Evolutionary conservation across 2,329 filamentous ascomycete genomes (phyloP), one percentile per base, ranked within the genome.

Genomic region (Monilinia fructigena): DNA sequence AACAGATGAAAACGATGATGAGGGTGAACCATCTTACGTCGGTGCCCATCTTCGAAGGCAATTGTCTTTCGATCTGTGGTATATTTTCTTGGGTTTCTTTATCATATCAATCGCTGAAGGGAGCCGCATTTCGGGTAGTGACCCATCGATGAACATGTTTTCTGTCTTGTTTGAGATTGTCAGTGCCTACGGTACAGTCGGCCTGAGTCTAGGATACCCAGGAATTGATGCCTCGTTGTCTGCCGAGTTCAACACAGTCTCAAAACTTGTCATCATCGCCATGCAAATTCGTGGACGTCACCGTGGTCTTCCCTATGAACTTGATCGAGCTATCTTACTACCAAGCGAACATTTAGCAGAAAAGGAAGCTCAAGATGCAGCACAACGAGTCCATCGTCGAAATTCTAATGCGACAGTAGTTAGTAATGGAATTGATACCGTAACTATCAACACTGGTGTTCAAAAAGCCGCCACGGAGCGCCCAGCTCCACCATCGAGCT

Each of bases 51-150:
- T 99, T 76, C 90, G 95, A 48, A 88, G 91, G 56, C 95, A 99
- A 78, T 85, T 99, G 47, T 96, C 93, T 64, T 99, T 99, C 80
- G 95, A 99, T 79, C 78, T 99, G 78, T 99, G 95, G 95, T 99
- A 93, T 74, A 90, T 99, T 67, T 97, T 96, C 75, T 77, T 98
- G 28, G 95, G 95, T 0, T 87, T 96, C 72, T 99, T 99, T 79
- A 86, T 98, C 76, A 90, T 99, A 74, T 85, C 90, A 68, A 97
- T 99, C 73, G 88, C 91, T 40, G 96, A 99, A 79, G 94, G 93
- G 4, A 66, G 74, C 10, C 86, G 88, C 20, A 81, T 99, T 16
- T 82, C 90, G 75, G 84, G 74, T 3, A 77, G 78, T 42, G 80
- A 84, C 72, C 79, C 77, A 31, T 81, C 88, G 4, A 91, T 93